A percentile compares a stretch with the other conserved stretches of the same genome.
Conservation (phyloP, 768 basidiomycete species). For the Rhizopogon sp. region DNA sequence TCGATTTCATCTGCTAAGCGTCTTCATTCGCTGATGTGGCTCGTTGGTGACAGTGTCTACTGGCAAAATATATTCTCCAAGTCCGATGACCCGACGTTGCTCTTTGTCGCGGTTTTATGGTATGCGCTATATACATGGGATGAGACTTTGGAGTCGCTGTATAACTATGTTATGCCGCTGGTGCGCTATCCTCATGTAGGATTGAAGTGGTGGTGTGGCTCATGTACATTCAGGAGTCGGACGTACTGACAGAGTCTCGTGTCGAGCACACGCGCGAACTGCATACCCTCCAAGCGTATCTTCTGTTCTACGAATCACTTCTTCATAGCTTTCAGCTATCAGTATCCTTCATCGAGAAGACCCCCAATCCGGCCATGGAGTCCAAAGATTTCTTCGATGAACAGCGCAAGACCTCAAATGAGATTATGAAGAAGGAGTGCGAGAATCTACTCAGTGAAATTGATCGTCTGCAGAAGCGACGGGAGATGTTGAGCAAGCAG, state of each 20-base stretch:
- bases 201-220: neutral
- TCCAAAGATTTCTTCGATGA: constrained; percentile 7
- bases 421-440: constrained; percentile 42
- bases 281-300: constrained; percentile 52
- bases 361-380: constrained; percentile 44
- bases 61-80: constrained; percentile 19
- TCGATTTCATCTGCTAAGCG: constrained; percentile 14
- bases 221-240: constrained; percentile 39
- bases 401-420: constrained; percentile 17
- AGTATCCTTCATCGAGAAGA: constrained; percentile 42
- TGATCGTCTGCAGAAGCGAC: constrained; percentile 36
- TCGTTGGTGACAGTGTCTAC: constrained; percentile 28
- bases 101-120: constrained; percentile 51
- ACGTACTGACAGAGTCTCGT: constrained; percentile 35
- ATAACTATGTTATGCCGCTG: constrained; percentile 44
- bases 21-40: constrained; percentile 23
- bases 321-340: constrained; percentile 50
- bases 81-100: constrained; percentile 46
- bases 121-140: constrained; percentile 62
- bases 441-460: constrained; percentile 45
- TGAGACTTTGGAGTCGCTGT: constrained; percentile 48
- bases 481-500: constrained; percentile 22
- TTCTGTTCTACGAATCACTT: constrained; percentile 50
- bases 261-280: constrained; percentile 46
- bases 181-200: constrained; percentile 25